A percentile compares a stretch with the other conserved stretches of the same genome.
Evolutionary conservation across 2,329 filamentous ascomycete species (phyloP).

Genomic region (Hypoxylon sp.): DNA sequence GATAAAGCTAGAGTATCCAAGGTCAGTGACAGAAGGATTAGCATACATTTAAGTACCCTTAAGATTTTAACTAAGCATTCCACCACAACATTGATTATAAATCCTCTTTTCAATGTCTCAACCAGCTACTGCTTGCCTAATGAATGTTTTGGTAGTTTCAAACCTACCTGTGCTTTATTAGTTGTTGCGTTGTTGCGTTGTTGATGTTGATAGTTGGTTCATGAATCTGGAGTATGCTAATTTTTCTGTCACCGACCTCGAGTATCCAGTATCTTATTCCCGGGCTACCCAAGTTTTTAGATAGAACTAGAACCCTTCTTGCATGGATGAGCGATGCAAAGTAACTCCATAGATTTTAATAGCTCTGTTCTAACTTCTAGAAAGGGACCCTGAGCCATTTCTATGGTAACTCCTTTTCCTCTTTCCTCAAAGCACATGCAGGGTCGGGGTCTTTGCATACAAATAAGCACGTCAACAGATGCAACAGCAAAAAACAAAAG

Average conservation of each 20-base stretch:
- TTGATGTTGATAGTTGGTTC: no score
- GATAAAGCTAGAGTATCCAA: slow-evolving; percentile 7
- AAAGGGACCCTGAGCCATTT: slow-evolving; percentile 22
- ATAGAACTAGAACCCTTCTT: slow-evolving; percentile 19
- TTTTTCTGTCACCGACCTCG: background rate
- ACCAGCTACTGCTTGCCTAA: no score
- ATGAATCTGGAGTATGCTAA: no score
- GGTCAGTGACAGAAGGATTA: no score
- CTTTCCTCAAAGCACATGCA: background rate
- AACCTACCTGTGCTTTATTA: no score
- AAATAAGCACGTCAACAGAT: slow-evolving; percentile 19
- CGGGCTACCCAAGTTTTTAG: slow-evolving; percentile 8
- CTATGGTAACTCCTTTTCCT: slow-evolving; percentile 16
- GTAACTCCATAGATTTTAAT: slow-evolving; percentile 19
- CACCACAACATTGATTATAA: no score
- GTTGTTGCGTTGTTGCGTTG: no score
- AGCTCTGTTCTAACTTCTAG: slow-evolving; percentile 23
- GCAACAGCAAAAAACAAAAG: slow-evolving; percentile 19
- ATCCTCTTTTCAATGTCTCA: no score
- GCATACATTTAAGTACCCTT: no score
- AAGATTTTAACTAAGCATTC: no score
- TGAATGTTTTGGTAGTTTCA: no score
- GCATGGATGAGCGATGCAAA: slow-evolving; percentile 18
- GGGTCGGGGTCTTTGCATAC: background rate
- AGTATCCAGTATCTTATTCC: background rate